These are phyloP conservation scores for Talaromyces sp. DNA, from an alignment of 2,329 filamentous ascomycete species.

Conservation along the genomic window DNA sequence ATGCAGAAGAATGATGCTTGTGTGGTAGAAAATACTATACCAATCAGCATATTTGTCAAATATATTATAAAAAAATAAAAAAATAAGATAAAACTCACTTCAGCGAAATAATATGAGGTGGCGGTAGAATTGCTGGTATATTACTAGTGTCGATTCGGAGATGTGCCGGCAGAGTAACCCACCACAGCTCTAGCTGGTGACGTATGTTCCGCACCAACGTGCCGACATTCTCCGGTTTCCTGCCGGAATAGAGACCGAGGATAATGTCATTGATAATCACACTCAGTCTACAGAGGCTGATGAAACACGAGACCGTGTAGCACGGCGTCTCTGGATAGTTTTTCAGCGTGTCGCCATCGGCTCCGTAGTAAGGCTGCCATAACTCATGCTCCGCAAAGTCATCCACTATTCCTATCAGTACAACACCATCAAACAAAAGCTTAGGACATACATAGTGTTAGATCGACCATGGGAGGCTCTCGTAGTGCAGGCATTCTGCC, in stretches of 20 bases:
- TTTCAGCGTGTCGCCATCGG: slow-evolving; percentile 13
- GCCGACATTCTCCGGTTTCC: neutral
- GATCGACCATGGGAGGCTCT: slow-evolving; percentile 16
- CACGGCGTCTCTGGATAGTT: slow-evolving; percentile 20
- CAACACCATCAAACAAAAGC: neutral
- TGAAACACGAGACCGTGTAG: slow-evolving; percentile 25
- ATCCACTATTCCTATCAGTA: slow-evolving; percentile 18
- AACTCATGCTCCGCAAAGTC: slow-evolving; percentile 24
- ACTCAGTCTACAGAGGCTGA: slow-evolving; percentile 33
- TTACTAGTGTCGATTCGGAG: neutral
- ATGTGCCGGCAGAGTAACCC: neutral
- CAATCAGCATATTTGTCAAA: neutral
- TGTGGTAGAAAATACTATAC: neutral
- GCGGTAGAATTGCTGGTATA: neutral
- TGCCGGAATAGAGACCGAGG: slow-evolving; percentile 34
- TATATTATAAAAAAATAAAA: neutral
- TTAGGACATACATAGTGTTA: neutral
- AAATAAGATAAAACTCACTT: slow-evolving; percentile 17
- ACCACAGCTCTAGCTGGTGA: neutral
- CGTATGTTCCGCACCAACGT: neutral
- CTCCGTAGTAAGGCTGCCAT: slow-evolving; percentile 25
- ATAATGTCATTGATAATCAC: slow-evolving; percentile 43
- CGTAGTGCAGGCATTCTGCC: slow-evolving; percentile 24
- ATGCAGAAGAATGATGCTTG: neutral
- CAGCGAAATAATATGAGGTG: slow-evolving; percentile 23